Percentiles rank a stretch among this genome's conserved stretches.
phyloP scores from a whole-genome alignment of 768 basidiomycete species.

The Phanerodontia chrysosporium region DNA sequence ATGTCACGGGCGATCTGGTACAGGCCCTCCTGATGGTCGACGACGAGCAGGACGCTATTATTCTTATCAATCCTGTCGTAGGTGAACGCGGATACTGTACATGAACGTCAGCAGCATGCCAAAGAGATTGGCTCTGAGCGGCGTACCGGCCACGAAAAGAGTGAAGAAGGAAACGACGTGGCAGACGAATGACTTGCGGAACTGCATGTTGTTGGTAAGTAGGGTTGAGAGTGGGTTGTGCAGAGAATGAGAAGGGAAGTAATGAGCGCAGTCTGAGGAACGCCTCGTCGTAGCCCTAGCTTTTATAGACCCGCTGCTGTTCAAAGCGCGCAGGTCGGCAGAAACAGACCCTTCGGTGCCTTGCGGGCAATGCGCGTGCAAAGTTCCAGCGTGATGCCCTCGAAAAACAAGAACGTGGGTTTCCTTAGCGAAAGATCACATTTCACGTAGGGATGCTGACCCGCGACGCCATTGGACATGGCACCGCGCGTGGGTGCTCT shows the following conservation, averaged over 20 bases:
- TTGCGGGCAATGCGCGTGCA: not conserved
- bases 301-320: not conserved
- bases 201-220: not conserved
- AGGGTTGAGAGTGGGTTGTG: not conserved
- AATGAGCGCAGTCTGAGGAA: not conserved
- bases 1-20: slow-evolving; percentile 42
- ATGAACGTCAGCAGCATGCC: not conserved
- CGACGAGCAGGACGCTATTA: slow-evolving; percentile 37
- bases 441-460: not conserved
- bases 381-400: not conserved
- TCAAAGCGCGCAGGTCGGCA: not conserved
- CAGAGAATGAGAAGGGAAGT: not conserved
- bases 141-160: not conserved
- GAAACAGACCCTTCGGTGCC: not conserved
- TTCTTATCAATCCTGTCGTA: slow-evolving; percentile 42
- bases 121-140: not conserved
- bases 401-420: not conserved
- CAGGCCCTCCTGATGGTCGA: slow-evolving; percentile 47
- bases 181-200: not conserved
- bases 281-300: not conserved
- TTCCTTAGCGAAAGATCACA: not conserved
- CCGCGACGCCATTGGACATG: not conserved
- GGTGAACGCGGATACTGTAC: slow-evolving; percentile 17
- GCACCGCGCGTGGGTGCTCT: not conserved
- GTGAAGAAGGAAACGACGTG: not conserved